Base-by-base conservation (phyloP, 352 stramenopile genomes). In the Phytophthora agathidicida region DNA sequence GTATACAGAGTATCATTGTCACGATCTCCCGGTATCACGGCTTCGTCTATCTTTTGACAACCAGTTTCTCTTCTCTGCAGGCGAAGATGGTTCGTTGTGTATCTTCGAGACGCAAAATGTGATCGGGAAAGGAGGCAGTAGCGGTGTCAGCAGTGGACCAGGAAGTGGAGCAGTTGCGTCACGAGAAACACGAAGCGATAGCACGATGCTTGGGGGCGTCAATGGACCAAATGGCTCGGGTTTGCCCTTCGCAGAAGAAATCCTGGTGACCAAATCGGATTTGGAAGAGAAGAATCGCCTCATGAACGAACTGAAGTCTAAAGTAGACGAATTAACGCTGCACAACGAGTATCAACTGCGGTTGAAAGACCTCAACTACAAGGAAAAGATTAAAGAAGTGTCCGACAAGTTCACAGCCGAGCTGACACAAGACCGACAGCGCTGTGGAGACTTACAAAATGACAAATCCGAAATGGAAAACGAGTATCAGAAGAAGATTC, bases 291-390 rank as follows among this genome's bases (percentile, higher is more conserved):
- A 97, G 44, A 89, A 96, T 27, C 75, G 77, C 1, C 65, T 96
- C 7, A 98, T 98, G 87, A 80, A 86, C 31, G 93, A 98, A 35
- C 80, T 98, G 30, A 96, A 96, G 54, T 96, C 80, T 20, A 98
- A 98, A 71, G 91, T 98, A 3, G 93, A 98, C 17, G 94, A 98
- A 41, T 73, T 98, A 17, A 94, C 82, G 11, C 71, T 97, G 7
- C 90, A 98, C 57, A 98, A 98, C 59, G 94, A 98, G 39, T 98
- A 98, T 52, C 91, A 98, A 44, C 67, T 98, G 27, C 82, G 94
- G 3, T 65, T 98, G 24, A 98, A 98, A 49, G 93, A 98, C 58
- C 97, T 98, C 75, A 97, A 97, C 65, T 98, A 98, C 73, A 91
- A 88, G 44, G 94, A 98, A 58, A 97, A 98, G 53, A 96, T 98